phyloP scores from a whole-genome alignment of 345 rosid species.

The Hibiscus syriacus region DNA sequence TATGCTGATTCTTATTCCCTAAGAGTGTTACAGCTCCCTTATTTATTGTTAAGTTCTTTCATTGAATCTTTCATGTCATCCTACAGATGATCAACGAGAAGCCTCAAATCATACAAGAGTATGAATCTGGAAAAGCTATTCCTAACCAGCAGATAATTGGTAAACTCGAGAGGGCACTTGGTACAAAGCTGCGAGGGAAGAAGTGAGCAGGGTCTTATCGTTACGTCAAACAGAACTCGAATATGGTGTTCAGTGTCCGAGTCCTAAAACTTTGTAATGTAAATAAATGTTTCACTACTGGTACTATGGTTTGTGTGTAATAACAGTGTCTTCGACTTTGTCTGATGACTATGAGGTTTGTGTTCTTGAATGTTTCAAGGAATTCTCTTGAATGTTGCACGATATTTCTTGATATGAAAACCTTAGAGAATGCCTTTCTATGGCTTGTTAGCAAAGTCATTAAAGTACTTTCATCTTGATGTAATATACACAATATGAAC shows the following conservation, averaged over 20 bases:
- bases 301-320: slow-evolving; percentile 16
- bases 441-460: no score
- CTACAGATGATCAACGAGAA: slow-evolving; percentile 84
- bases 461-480: no score
- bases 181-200: slow-evolving; percentile 84
- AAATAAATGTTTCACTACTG: slow-evolving; percentile 25
- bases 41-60: not conserved
- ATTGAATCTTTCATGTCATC: not conserved
- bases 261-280: slow-evolving; percentile 30
- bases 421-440: no score
- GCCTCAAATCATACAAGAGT: slow-evolving; percentile 93
- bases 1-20: no score
- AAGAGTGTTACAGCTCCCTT: not conserved
- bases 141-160: slow-evolving; percentile 86
- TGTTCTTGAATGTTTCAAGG: slow-evolving; percentile 1
- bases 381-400: no score
- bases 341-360: not conserved
- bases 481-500: no score
- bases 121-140: slow-evolving; percentile 94
- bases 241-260: slow-evolving; percentile 7
- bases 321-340: not conserved
- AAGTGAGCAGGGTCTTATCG: slow-evolving; percentile 33
- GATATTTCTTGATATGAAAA: no score
- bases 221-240: not conserved
- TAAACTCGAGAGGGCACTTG: slow-evolving; percentile 93